These are phyloP conservation scores for Pythium aquatile DNA, from an alignment of 352 stramenopile species.

Conservation along the genomic window DNA sequence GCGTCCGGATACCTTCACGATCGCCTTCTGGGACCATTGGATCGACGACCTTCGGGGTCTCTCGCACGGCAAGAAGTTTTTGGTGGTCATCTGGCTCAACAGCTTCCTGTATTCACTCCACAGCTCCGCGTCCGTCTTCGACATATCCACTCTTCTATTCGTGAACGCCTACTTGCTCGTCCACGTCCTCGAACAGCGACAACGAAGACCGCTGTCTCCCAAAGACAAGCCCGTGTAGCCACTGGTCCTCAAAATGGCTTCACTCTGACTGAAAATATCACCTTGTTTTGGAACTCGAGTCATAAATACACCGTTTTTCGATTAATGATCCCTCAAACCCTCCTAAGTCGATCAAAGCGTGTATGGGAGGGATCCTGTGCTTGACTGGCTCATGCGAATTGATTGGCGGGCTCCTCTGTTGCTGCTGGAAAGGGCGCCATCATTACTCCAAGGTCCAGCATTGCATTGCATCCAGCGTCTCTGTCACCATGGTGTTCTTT, in stretches of 20 bases:
- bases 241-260: not conserved
- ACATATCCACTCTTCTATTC: constrained; percentile 1
- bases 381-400: constrained; percentile 7
- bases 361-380: not conserved
- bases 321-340: not conserved
- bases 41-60: constrained; percentile 1
- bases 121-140: not conserved
- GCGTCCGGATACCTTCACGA: not conserved
- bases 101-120: constrained; percentile 13
- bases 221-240: constrained; percentile 8
- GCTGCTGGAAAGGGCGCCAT: constrained; percentile 1
- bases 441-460: not conserved
- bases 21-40: constrained; percentile 15
- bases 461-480: not conserved
- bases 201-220: not conserved
- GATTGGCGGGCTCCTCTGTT: constrained; percentile 1
- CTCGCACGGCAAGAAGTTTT: constrained; percentile 2
- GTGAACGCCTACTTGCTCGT: constrained; percentile 13
- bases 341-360: not conserved
- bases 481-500: constrained; percentile 74
- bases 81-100: constrained; percentile 20
- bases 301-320: not conserved
- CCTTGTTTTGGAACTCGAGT: not conserved
- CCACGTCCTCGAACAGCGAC: constrained; percentile 9
- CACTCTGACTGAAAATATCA: not conserved